These are phyloP conservation scores for Rhizoclosmatium globosum DNA, from an alignment of 192 early-diverging fungal genomes.

Conservation along the genomic window DNA sequence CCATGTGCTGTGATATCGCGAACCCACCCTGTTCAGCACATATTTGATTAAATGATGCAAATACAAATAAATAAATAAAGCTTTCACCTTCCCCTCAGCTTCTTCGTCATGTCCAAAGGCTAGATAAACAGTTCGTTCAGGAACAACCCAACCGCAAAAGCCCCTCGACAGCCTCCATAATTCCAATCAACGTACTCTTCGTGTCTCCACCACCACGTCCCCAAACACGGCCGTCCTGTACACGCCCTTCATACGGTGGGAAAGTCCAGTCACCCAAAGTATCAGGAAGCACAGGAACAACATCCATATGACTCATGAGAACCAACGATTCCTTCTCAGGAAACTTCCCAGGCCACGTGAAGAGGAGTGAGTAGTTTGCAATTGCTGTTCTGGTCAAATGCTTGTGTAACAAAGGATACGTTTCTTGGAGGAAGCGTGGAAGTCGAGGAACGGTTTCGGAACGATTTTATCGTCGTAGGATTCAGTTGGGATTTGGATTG, in stretches of 20 bases:
- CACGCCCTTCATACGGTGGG: constrained; percentile 18
- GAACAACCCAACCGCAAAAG: constrained; percentile 35
- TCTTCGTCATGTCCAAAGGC: constrained; percentile 57
- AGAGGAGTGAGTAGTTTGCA: constrained; percentile 10
- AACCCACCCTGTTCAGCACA: constrained; percentile 8
- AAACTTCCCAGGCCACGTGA: constrained; percentile 4
- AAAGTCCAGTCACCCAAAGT: constrained; percentile 28
- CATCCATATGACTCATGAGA: constrained; percentile 31
- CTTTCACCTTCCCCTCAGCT: constrained; percentile 26
- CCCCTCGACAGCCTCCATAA: constrained; percentile 38
- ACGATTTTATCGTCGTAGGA: constrained; percentile 6
- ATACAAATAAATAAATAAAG: neutral
- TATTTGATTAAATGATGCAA: neutral
- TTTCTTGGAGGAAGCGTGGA: neutral
- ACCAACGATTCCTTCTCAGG: neutral
- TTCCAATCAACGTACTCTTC: constrained; percentile 23
- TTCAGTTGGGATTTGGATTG: constrained; percentile 7
- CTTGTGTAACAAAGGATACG: constrained; percentile 14
- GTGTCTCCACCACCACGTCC: constrained; percentile 45
- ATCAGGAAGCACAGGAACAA: constrained; percentile 27
- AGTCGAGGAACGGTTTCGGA: neutral
- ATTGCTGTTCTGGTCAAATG: neutral
- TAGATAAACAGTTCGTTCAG: constrained; percentile 37
- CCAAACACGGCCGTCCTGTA: constrained; percentile 19
- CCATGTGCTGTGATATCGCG: constrained; percentile 12